Evolutionary conservation across 345 rosid species (phyloP), one percentile per base, ranked within the genome.

Genomic region (Gossypium rotundifolium): DNA sequence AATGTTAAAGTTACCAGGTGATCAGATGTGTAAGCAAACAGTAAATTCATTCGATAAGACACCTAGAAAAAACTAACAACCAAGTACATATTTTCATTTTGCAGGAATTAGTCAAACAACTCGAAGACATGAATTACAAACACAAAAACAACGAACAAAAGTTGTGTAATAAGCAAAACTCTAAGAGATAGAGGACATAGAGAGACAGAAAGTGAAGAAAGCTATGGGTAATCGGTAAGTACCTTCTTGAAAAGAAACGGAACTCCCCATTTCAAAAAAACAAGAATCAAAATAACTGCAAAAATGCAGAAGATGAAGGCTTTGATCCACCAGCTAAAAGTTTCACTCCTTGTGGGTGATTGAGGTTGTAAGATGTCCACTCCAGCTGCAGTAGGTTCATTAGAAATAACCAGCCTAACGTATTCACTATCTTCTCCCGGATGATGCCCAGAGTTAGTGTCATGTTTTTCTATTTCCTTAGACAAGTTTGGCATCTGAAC

Each of bases 171-270:
- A 51, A 11, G 11, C 2, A 8, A 48, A 23, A 67, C 14, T 38
- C 20, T 20, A 49, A 42, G 6, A 62, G 52, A 49, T 4, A 62
- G 4, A 9, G 33, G 2, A 54, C 11, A 5, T 44, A 53, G 38
- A 65, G 38, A 49, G 66, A 53, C 5, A 73, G 70, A 25, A 2
- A 62, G 10, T 61, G 68, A 71, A 23, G 60, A 20, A 1, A n/a
- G 58, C 9, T 48, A 64, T 53, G 51, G 33, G 10, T 64, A 59
- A 9, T 4, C 40, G 93, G 22, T 52, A 51, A 5, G 8, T 52
- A 95, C 96, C 93, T 91, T 89, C 83, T 84, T 71, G 17, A 88
- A 88, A 22, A 95, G 84, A 82, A 95, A 91, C 0, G 97, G 96
- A 62, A 86, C 79, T 64, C 93, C 99, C 99, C 98, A 95, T 78